phyloP scores from a whole-genome alignment of 2,329 filamentous ascomycete genomes.

The Aspergillus pseudoviridinutans region DNA sequence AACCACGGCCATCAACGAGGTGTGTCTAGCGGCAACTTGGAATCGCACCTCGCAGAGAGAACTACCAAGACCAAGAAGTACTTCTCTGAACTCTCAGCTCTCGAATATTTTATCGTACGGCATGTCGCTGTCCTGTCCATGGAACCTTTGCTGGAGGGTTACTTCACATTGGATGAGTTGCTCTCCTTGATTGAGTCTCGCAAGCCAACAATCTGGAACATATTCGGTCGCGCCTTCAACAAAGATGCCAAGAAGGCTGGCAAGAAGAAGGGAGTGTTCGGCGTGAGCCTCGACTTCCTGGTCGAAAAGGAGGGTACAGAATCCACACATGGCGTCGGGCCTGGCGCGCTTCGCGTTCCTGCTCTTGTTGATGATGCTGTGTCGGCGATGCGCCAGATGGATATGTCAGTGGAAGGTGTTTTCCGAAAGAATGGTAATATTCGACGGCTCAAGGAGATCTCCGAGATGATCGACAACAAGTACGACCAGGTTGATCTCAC shows the following conservation, averaged over 20 bases:
- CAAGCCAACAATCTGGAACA: conserved; percentile 96
- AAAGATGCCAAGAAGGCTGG: conserved; percentile 65
- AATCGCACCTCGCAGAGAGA: conserved; percentile 48
- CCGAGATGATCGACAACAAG: conserved; percentile 80
- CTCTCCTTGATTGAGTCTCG: conserved; percentile 88
- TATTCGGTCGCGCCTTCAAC: conserved; percentile 94
- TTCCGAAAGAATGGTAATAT: conserved; percentile 99
- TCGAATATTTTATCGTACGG: conserved; percentile 96
- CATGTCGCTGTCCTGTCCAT: conserved; percentile 93
- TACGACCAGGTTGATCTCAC: conserved; percentile 81
- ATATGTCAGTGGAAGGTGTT: conserved; percentile 96
- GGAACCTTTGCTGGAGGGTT: conserved; percentile 82
- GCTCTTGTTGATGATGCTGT: conserved; percentile 94
- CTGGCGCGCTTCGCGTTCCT: conserved; percentile 83
- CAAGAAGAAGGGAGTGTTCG: conserved; percentile 94
- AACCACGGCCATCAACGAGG: conserved; percentile 66
- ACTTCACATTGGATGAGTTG: conserved; percentile 92
- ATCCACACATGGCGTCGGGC: conserved; percentile 94
- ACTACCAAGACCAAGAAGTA: conserved; percentile 68
- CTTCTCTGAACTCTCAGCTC: conserved; percentile 89
- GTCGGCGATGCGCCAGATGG: conserved; percentile 95
- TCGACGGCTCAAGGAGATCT: conserved; percentile 81
- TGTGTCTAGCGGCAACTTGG: conserved; percentile 54
- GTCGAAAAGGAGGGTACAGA: conserved; percentile 93
- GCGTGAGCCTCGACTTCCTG: conserved; percentile 80